phyloP scores from a whole-genome alignment of 2,329 filamentous ascomycete genomes.

The Talaromyces verruculosus region DNA sequence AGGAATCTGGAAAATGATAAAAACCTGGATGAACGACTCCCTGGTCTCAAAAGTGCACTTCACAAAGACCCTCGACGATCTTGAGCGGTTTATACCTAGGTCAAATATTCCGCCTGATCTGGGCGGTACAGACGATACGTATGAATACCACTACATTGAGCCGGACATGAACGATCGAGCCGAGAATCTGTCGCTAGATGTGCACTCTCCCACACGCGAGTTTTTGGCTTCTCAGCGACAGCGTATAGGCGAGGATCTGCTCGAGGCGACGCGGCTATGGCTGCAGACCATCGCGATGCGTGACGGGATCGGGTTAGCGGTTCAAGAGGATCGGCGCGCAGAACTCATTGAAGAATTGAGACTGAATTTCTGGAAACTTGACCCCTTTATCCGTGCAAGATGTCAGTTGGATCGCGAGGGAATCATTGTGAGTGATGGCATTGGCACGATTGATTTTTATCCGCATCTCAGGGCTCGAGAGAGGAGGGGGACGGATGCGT shows the following conservation, averaged over 20 bases:
- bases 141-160: constrained; percentile 77
- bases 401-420: constrained; percentile 78
- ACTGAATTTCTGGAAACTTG: constrained; percentile 81
- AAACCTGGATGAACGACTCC: constrained; percentile 92
- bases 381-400: constrained; percentile 79
- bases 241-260: constrained; percentile 68
- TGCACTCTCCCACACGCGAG: constrained; percentile 61
- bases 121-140: constrained; percentile 73
- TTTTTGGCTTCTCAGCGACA: constrained; percentile 63
- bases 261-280: constrained; percentile 73
- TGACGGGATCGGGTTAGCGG: constrained; percentile 43
- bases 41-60: constrained; percentile 93
- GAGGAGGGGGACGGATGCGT: neutral
- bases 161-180: constrained; percentile 73
- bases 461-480: constrained; percentile 30
- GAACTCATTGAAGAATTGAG: constrained; percentile 63
- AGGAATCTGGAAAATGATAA: constrained; percentile 92
- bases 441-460: constrained; percentile 71
- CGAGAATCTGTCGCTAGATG: constrained; percentile 51
- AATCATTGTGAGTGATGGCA: constrained; percentile 57
- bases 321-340: constrained; percentile 58
- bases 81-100: constrained; percentile 70
- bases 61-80: constrained; percentile 72
- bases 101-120: constrained; percentile 73
- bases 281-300: constrained; percentile 54